These are phyloP conservation scores for Apiospora aurea DNA, from an alignment of 2,329 filamentous ascomycete genomes.

Conservation along the genomic window DNA sequence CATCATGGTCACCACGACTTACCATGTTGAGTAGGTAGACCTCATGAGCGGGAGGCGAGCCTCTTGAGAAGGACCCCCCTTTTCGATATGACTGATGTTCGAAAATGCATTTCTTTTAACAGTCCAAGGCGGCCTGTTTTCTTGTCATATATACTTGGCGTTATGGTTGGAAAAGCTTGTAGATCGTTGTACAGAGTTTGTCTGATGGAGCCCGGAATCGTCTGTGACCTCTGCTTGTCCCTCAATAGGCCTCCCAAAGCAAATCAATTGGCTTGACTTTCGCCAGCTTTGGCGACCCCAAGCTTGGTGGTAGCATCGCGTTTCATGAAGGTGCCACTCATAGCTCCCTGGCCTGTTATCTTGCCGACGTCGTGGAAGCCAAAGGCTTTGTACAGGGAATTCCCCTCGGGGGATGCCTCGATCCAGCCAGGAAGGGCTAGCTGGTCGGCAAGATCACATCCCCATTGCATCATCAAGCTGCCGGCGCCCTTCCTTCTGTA, in stretches of 20 bases:
- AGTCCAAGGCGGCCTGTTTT: not conserved
- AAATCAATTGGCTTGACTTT: not conserved
- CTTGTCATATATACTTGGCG: not conserved
- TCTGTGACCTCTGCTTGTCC: not conserved
- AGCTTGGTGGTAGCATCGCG: not conserved
- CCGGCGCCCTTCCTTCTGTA: slow-evolving; percentile 47
- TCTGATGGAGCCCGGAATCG: not conserved
- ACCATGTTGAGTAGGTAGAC: slow-evolving; percentile 22
- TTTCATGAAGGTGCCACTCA: not conserved
- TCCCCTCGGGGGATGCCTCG: slow-evolving; percentile 45
- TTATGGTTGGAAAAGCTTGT: not conserved
- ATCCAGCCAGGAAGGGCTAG: slow-evolving; percentile 46
- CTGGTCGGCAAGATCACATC: slow-evolving; percentile 45
- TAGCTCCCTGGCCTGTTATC: not conserved
- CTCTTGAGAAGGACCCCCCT: no score
- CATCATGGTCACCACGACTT: slow-evolving; percentile 26
- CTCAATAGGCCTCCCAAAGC: not conserved
- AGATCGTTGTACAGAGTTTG: not conserved
- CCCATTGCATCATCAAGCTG: slow-evolving; percentile 44
- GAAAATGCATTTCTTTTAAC: not conserved
- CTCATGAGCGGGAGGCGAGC: not conserved
- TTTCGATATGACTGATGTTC: not conserved
- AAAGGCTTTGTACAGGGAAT: slow-evolving; percentile 44
- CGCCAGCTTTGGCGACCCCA: not conserved
- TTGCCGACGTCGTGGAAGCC: slow-evolving; percentile 35